Conservation (phyloP, 2,329 filamentous ascomycete genomes). For the Colletotrichum sp. region DNA sequence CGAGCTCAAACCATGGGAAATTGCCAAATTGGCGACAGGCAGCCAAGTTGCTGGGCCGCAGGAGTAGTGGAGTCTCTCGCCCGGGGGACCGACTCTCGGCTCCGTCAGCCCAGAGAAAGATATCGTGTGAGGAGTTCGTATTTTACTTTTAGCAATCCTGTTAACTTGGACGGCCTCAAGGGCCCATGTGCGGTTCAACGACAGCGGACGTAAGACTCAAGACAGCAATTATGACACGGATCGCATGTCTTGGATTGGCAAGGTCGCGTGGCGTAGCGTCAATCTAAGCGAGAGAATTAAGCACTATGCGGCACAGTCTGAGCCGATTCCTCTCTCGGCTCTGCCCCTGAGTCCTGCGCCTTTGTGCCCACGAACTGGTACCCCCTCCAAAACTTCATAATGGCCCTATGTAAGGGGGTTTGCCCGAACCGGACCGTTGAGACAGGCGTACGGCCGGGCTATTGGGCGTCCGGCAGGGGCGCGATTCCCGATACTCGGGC, state of each 20-base stretch:
- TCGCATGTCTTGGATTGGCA: neutral
- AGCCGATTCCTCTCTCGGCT: neutral
- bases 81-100: neutral
- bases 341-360: neutral
- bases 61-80: neutral
- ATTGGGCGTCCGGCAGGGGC: neutral
- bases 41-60: conserved; percentile 1
- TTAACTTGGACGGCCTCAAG: neutral
- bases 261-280: neutral
- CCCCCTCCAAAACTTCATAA: neutral
- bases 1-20: neutral
- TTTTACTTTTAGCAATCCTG: neutral
- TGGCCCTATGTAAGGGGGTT: neutral
- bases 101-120: neutral
- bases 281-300: neutral
- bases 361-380: neutral
- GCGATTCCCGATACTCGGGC: neutral
- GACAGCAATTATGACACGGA: neutral
- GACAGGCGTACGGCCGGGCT: neutral
- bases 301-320: neutral
- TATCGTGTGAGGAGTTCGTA: neutral
- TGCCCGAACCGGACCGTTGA: neutral
- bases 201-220: neutral
- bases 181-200: neutral
- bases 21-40: conserved; percentile 5